Base-by-base conservation (phyloP, 257 asterid genomes). In the Striga asiatica region DNA sequence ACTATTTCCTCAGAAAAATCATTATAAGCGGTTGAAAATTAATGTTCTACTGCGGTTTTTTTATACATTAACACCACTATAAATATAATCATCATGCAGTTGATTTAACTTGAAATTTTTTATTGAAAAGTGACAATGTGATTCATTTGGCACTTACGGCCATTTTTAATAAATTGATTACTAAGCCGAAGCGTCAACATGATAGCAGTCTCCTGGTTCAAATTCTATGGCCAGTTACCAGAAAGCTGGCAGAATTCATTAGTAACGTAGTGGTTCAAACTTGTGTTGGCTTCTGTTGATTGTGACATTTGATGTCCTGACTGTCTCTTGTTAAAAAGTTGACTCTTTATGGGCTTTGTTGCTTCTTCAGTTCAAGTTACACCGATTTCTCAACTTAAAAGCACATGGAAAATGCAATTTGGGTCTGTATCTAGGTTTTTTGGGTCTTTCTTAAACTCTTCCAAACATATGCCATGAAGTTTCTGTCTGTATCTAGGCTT, bases 251-350 rank as follows among this genome's bases (percentile, higher is more conserved):
- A 51, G 10, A 39, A 2, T 12, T 41, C 29, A 11, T 39, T 24
- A 6, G 23, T n/a, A 1, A 14, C 35, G 23, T 41, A 41, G 16
- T 51, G 22, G 23, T 22, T 56, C 22, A 23, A 24, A 23, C 28
- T 47, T 54, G 51, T n/a, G 3, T 22, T 32, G 13, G 56, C 45
- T 55, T 46, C 54, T 28, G 60, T 58, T 58, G 34, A 25, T 37
- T 28, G 21, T 43, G 11, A 25, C 55, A 57, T 9, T 42, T 7
- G 24, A 24, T 69, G 52, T 42, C 58, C 7, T 1, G 61, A 51
- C 31, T 56, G 31, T 43, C 49, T 43, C 46, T 13, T 27, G 13
- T 42, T 53, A 6, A 5, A 3, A 29, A 32, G 29, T 11, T 54
- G 32, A 20, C 37, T n/a, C 27, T 53, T 13, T n/a, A 18, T 13